Percentiles rank a stretch among this genome's conserved stretches.
These are phyloP conservation scores for Tuber calosporum DNA, from an alignment of 495 filamentous ascomycete genomes.

Conservation along the genomic window DNA sequence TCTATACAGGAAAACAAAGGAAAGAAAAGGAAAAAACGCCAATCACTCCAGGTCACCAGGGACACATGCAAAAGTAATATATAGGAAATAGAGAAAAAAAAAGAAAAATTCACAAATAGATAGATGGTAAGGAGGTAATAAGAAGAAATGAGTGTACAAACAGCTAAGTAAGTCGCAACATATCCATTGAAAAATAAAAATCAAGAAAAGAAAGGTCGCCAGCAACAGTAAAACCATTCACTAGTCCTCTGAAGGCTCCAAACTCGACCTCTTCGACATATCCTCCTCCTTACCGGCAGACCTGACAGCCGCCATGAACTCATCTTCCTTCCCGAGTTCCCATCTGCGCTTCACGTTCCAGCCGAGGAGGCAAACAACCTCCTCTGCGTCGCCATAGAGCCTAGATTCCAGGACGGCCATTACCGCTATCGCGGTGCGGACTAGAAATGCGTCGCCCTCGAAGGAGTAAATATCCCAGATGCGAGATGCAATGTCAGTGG, in stretches of 20 bases:
- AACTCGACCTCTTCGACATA: conserved; percentile 17
- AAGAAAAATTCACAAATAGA: not conserved
- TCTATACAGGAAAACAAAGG: conserved; percentile 13
- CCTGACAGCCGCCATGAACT: conserved; percentile 62
- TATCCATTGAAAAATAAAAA: conserved; percentile 9
- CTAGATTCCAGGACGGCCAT: conserved; percentile 52
- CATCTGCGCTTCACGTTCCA: conserved; percentile 48
- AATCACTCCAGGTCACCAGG: conserved; percentile 25
- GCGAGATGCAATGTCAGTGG: conserved; percentile 65
- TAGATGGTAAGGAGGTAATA: not conserved
- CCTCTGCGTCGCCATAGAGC: conserved; percentile 53
- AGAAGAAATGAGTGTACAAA: conserved; percentile 16
- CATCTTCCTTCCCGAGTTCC: conserved; percentile 55
- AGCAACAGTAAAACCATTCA: conserved; percentile 9
- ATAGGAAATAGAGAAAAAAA: conserved; percentile 3
- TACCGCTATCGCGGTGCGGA: conserved; percentile 69
- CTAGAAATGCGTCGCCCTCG: conserved; percentile 75
- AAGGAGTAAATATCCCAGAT: conserved; percentile 94
- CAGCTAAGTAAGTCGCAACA: conserved; percentile 16
- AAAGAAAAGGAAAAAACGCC: conserved; percentile 30
- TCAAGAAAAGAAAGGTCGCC: not conserved
- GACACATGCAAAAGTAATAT: conserved; percentile 23
- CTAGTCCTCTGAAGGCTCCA: conserved; percentile 13
- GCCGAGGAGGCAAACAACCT: conserved; percentile 51
- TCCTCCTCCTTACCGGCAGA: conserved; percentile 59